Conservation (phyloP, 2,329 filamentous ascomycete species). For the Trichoderma sp. region DNA sequence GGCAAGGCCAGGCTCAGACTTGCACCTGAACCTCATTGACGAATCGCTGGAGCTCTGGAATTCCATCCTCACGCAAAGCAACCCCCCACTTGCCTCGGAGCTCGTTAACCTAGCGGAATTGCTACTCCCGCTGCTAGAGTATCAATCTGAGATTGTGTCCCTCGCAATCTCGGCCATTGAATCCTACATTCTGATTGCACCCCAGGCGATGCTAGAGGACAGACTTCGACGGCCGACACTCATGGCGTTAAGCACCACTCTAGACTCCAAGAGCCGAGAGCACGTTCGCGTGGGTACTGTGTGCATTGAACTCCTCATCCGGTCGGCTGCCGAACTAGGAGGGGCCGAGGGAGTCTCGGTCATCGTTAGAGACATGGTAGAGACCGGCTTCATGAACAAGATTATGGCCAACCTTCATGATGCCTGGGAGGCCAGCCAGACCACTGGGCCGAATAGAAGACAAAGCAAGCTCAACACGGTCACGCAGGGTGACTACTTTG, state of each 20-base stretch:
- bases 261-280: constrained; percentile 58
- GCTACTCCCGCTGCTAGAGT: constrained; percentile 66
- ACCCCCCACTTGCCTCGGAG: constrained; percentile 60
- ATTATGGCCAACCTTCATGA: constrained; percentile 68
- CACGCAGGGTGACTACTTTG: constrained; percentile 82
- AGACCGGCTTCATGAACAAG: constrained; percentile 61
- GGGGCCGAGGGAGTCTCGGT: constrained; percentile 61
- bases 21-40: constrained; percentile 82
- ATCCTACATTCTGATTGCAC: constrained; percentile 69
- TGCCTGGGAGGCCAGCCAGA: constrained; percentile 73
- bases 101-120: constrained; percentile 64
- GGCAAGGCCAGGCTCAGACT: constrained; percentile 71
- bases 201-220: constrained; percentile 64
- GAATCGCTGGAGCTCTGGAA: constrained; percentile 91
- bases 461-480: constrained; percentile 70
- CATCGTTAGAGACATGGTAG: constrained; percentile 66
- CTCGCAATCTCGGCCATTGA: constrained; percentile 66
- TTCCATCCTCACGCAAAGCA: constrained; percentile 68
- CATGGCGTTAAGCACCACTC: constrained; percentile 50
- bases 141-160: constrained; percentile 63
- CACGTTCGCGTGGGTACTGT: constrained; percentile 59
- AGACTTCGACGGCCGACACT: constrained; percentile 53
- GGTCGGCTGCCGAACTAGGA: constrained; percentile 62
- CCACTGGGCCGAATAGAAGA: constrained; percentile 75
- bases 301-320: constrained; percentile 66